Evolutionary conservation across 768 basidiomycete genomes (phyloP).

Genomic region (Candolleomyces eurysporus): DNA sequence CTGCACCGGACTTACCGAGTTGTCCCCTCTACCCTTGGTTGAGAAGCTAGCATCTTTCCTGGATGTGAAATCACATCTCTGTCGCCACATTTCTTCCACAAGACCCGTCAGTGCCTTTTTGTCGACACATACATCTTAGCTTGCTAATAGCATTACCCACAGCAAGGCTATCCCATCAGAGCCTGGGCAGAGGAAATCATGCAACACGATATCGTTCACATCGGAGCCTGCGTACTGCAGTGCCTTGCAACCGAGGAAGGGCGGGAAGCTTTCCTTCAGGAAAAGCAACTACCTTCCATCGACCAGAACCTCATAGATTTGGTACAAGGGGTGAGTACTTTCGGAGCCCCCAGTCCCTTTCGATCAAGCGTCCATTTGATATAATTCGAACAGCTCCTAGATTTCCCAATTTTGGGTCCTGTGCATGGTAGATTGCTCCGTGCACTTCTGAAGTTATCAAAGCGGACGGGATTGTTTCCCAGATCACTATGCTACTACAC

Average conservation of each 20-base stretch:
- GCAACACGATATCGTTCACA: neutral
- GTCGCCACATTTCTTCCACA: too few species aligned
- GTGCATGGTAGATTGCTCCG: neutral
- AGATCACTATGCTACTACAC: neutral
- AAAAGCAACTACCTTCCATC: neutral
- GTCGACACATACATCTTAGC: too few species aligned
- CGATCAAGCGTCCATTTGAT: too few species aligned
- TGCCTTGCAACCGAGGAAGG: neutral
- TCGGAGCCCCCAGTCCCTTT: too few species aligned
- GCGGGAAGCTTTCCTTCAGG: neutral
- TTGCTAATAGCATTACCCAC: neutral
- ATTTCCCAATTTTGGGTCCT: neutral
- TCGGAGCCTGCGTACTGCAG: neutral
- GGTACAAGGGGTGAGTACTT: neutral
- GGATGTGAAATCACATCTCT: neutral
- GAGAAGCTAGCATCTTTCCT: neutral
- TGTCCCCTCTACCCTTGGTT: neutral
- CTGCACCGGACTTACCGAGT: too few species aligned
- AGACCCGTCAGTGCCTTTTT: too few species aligned
- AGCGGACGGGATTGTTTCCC: slow-evolving; percentile 4
- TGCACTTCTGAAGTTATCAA: slow-evolving; percentile 1
- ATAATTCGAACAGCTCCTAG: neutral
- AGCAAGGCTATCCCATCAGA: neutral
- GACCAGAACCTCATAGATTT: slow-evolving; percentile 3
- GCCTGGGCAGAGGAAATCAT: neutral